Evolutionary conservation across 768 basidiomycete species (phyloP).

Genomic region (Phylloporus arenicola): DNA sequence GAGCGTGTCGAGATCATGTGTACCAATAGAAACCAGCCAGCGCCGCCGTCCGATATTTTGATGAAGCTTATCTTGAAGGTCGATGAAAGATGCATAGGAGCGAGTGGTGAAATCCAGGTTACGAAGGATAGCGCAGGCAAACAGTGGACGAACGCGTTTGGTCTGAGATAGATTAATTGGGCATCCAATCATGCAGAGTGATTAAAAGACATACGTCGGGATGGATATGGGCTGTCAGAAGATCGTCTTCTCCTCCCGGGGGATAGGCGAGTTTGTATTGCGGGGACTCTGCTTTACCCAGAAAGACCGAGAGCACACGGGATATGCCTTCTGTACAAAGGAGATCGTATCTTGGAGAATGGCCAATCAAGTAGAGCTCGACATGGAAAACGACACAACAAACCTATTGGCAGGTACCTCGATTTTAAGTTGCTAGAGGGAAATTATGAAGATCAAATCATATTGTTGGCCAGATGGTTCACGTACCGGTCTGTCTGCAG

Average conservation of each 20-base stretch:
- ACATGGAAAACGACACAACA: slow-evolving; percentile 2
- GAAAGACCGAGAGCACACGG: slow-evolving; percentile 77
- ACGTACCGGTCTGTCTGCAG: slow-evolving; percentile 74
- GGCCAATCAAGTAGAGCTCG: slow-evolving; percentile 4
- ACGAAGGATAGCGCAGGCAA: slow-evolving; percentile 87
- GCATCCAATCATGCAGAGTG: not conserved
- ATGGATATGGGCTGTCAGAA: slow-evolving; percentile 63
- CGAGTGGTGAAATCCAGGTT: slow-evolving; percentile 82
- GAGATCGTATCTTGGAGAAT: slow-evolving; percentile 76
- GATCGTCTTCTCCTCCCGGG: slow-evolving; percentile 54
- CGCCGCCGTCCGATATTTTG: slow-evolving; percentile 90
- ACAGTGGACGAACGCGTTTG: slow-evolving; percentile 78
- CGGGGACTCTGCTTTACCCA: slow-evolving; percentile 62
- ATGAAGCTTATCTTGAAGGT: slow-evolving; percentile 98
- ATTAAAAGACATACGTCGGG: slow-evolving; percentile 53
- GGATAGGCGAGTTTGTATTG: slow-evolving; percentile 72
- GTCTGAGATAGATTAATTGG: slow-evolving; percentile 42
- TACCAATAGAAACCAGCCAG: slow-evolving; percentile 92
- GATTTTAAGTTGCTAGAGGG: slow-evolving; percentile 87
- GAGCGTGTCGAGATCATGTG: slow-evolving; percentile 92
- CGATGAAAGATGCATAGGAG: slow-evolving; percentile 96
- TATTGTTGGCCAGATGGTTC: slow-evolving; percentile 15
- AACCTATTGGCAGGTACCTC: slow-evolving; percentile 98
- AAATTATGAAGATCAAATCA: slow-evolving; percentile 3
- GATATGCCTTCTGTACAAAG: slow-evolving; percentile 96